These are phyloP conservation scores for Lecanoromycetidae sp. DNA, from an alignment of 2,329 filamentous ascomycete genomes.

Conservation along the genomic window DNA sequence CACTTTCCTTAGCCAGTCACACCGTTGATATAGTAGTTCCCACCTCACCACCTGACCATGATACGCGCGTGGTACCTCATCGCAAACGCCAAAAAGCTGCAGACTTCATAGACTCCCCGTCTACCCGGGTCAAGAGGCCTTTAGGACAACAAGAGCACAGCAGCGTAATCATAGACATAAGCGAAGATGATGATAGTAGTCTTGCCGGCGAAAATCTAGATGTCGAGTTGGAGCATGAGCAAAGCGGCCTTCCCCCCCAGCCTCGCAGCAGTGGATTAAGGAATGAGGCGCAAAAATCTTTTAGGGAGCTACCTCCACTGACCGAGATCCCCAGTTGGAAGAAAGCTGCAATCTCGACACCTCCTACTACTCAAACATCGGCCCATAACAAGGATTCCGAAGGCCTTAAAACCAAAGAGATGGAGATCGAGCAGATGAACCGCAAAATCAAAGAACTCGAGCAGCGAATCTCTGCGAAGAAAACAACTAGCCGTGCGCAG, in stretches of 20 bases:
- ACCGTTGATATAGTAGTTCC: background rate
- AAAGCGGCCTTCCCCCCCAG: too few relatives aligned
- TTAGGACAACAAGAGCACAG: slow-evolving; percentile 49
- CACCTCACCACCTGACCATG: background rate
- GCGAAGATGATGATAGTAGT: slow-evolving; percentile 51
- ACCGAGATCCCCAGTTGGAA: slow-evolving; percentile 31
- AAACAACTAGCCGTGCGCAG: slow-evolving; percentile 27
- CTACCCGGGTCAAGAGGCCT: slow-evolving; percentile 43
- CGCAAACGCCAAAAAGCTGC: slow-evolving; percentile 55
- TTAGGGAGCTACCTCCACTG: slow-evolving; percentile 37
- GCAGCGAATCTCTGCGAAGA: slow-evolving; percentile 27
- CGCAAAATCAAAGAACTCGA: slow-evolving; percentile 40
- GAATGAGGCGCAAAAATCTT: slow-evolving; percentile 26
- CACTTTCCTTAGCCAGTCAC: background rate
- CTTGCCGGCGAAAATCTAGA: too few relatives aligned
- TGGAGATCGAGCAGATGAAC: slow-evolving; percentile 37
- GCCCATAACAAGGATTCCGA: slow-evolving; percentile 27
- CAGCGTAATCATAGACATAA: slow-evolving; percentile 70
- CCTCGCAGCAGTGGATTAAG: background rate
- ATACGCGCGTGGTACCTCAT: background rate
- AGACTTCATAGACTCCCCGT: slow-evolving; percentile 51
- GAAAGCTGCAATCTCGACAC: slow-evolving; percentile 28
- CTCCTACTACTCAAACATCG: slow-evolving; percentile 24
- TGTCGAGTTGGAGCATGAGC: too few relatives aligned
- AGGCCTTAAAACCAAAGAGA: slow-evolving; percentile 36